A percentile compares a stretch with the other conserved stretches of the same genome.
These are phyloP conservation scores for Pythium volutum DNA, from an alignment of 352 stramenopile species.

Conservation along the genomic window DNA sequence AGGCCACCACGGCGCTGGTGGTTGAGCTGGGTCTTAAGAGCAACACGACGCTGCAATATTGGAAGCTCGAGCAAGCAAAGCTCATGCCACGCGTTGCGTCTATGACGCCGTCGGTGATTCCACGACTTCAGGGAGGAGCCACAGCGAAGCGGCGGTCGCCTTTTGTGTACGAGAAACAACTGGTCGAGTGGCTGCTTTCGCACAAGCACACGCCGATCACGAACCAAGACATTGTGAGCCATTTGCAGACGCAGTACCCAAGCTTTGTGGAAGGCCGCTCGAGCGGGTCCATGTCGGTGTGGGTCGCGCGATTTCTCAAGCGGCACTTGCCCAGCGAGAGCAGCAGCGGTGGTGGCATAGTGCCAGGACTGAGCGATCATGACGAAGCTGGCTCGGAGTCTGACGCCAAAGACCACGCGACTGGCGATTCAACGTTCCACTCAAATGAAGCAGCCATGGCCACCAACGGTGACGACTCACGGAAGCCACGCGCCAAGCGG, in stretches of 20 bases:
- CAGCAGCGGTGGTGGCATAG: background rate
- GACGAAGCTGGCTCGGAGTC: slow-evolving; percentile 12
- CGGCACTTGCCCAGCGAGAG: slow-evolving; percentile 39
- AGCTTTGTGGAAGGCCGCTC: slow-evolving; percentile 55
- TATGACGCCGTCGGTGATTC: background rate
- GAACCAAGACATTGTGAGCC: slow-evolving; percentile 57
- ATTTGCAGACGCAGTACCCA: slow-evolving; percentile 52
- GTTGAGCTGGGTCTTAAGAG: slow-evolving; percentile 55
- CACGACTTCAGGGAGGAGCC: background rate
- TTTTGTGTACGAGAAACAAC: slow-evolving; percentile 36
- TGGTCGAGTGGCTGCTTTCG: slow-evolving; percentile 52
- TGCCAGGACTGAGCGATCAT: slow-evolving; percentile 16
- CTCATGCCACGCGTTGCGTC: slow-evolving; percentile 13
- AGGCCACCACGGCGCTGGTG: slow-evolving; percentile 26
- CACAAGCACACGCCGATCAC: slow-evolving; percentile 46
- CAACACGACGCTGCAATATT: slow-evolving; percentile 56
- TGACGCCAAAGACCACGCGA: slow-evolving; percentile 3
- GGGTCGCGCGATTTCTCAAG: slow-evolving; percentile 64
- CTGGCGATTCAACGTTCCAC: background rate
- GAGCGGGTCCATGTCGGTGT: slow-evolving; percentile 55
- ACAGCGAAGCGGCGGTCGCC: slow-evolving; percentile 12
- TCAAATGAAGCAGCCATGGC: background rate
- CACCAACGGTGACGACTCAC: background rate
- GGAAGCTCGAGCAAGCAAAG: slow-evolving; percentile 46
- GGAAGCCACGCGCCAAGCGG: slow-evolving; percentile 40